Evolutionary conservation across 2,329 filamentous ascomycete species (phyloP).

Genomic region (Arthrobotrys musiformis): DNA sequence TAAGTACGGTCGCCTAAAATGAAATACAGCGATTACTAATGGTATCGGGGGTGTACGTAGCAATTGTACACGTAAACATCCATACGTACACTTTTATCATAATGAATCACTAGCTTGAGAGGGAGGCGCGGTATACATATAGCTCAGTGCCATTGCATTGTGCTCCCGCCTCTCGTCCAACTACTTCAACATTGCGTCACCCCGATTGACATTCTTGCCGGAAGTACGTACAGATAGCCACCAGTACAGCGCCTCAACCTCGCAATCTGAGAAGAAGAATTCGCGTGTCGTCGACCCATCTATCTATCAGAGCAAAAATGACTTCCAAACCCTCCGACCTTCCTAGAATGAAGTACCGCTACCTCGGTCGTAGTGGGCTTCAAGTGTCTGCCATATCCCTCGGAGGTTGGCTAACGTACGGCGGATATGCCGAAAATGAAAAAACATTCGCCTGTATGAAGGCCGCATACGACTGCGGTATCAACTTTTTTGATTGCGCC

Average conservation of each 20-base stretch:
- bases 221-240: not conserved
- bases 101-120: not conserved
- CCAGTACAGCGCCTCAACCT: not conserved
- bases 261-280: too few species aligned
- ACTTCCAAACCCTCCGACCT: slow-evolving; percentile 56
- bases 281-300: not conserved
- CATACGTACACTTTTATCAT: not conserved
- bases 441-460: slow-evolving; percentile 72
- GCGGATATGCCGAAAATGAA: slow-evolving; percentile 76
- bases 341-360: slow-evolving; percentile 75
- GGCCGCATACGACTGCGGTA: slow-evolving; percentile 69
- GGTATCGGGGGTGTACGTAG: not conserved
- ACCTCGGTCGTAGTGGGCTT: slow-evolving; percentile 76
- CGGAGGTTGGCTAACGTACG: slow-evolving; percentile 79
- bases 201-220: not conserved
- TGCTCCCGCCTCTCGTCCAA: too few species aligned
- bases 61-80: not conserved
- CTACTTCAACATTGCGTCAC: not conserved
- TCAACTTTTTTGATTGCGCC: slow-evolving; percentile 71
- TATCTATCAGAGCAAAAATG: slow-evolving; percentile 15
- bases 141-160: not conserved
- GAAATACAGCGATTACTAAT: not conserved
- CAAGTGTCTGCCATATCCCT: slow-evolving; percentile 79
- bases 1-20: not conserved
- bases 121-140: too few species aligned